Evolutionary conservation across 805 yeast species (phyloP), one percentile per base, ranked within the genome.

Genomic region (Schizosaccharomyces octosporus): DNA sequence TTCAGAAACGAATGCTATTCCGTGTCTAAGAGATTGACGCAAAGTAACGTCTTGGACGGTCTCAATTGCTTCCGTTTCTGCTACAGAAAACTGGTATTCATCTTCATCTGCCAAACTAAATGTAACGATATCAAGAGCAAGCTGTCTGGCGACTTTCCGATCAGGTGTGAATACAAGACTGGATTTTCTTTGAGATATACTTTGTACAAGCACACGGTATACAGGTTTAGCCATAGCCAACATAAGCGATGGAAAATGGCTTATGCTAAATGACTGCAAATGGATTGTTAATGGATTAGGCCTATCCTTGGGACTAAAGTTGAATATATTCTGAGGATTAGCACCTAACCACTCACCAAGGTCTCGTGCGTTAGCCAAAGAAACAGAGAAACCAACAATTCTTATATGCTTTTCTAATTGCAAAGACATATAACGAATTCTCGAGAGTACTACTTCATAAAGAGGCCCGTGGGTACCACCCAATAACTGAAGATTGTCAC

Each of bases 321-420:
- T 88, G 73, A 76, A 87, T 5, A 82, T 75, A 59, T 80, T 75
- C 21, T 66, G 65, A 66, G 81, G 83, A 0, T 76, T 66, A 31
- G 84, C 82, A 1, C 93, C 95, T 36, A 93, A 71, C 96, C 97
- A 93, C 61, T 83, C 86, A 1, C 85, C 90, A 63, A 89, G 71
- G 65, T 87, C 95, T 61, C 80, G 76, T 2, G 84, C 85, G 67
- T 83, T 85, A 0, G 93, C 81, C 48, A 90, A 69, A 1, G 95
- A 80, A 0, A 81, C 75, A 0, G 85, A 76, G 29, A 90, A 72
- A 0, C 81, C 89, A n/a, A 90, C 78, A 31, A 88, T 70, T 64
- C 97, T 72, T 5, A 80, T 65, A 0, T 74, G 68, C 2, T 72
- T 74, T 42, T 82, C 84, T n/a, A 83, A 68, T 65, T 86, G 93